Evolutionary conservation across 2,329 filamentous ascomycete species (phyloP), one percentile per base, ranked within the genome.

Genomic region (Xylariales sp.): DNA sequence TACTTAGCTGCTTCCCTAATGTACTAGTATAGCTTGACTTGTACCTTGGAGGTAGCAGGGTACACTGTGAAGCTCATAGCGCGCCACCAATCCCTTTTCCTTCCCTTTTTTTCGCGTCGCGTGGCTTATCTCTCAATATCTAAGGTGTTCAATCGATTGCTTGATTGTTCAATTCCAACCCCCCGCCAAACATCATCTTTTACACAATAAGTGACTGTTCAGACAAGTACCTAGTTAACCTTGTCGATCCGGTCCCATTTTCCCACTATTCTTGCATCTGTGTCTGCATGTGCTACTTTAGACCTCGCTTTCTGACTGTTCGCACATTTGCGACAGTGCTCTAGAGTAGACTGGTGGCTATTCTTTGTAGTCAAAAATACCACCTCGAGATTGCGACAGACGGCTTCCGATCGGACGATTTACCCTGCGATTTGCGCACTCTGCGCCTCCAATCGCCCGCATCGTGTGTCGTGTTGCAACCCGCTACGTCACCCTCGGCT

Each of bases 91-190:
- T 62, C 66, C 67, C 64, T 62, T 62, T 46, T 32, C 59, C 10
- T 41, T 57, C 46, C 43, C 39, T 52, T 57, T 62, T 67, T 67
- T 69, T 69, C 69, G 69, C 69, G 69, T 71, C 69, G 69, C 69
- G 67, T 71, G 69, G 67, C 65, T 69, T 65, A 64, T 60, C 58
- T 65, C 9, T 65, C 9, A 45, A 49, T 49, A 45, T 50, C 66
- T 9, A 57, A 53, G 43, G 58, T 57, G 52, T 39, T 55, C 57
- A 61, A 66, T 68, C 56, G 65, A 65, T 60, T 65, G 55, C 52
- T 65, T 63, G 65, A 65, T 68, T 70, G 65, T 63, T 57, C 54
- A 57, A 63, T 68, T 56, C 58, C 53, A 39, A 46, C 57, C 68
- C 65, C 64, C 36, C 65, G 65, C 65, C 62, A 67, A 62, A 50